These are phyloP conservation scores for Pseudocercospora ulei DNA, from an alignment of 2,329 filamentous ascomycete species.

Conservation along the genomic window DNA sequence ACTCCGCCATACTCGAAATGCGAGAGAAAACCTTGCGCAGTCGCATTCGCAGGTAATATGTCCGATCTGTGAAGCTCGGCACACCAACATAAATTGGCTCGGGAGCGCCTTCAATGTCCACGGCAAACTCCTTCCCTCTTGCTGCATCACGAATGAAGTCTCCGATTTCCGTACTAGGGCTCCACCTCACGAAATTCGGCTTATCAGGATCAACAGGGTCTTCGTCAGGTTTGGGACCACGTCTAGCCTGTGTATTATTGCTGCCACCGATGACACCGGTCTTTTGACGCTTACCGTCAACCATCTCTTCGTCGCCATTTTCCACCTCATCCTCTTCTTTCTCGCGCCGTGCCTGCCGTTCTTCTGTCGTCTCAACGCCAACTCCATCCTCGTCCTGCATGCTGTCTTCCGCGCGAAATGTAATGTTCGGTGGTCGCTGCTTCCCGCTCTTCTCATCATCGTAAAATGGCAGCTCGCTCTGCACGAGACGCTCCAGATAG, in stretches of 20 bases:
- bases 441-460: constrained; percentile 47
- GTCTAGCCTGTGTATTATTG: constrained; percentile 26
- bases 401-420: constrained; percentile 70
- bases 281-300: constrained; percentile 43
- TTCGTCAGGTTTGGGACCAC: constrained; percentile 38
- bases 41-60: constrained; percentile 71
- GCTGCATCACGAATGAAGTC: constrained; percentile 90
- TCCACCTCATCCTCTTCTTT: constrained; percentile 32
- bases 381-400: constrained; percentile 47
- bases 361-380: constrained; percentile 12
- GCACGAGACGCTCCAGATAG: constrained; percentile 79
- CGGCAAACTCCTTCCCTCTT: constrained; percentile 70
- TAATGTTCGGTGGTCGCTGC: constrained; percentile 61
- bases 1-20: constrained; percentile 58
- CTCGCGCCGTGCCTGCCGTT: constrained; percentile 21
- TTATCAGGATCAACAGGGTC: constrained; percentile 35
- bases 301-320: constrained; percentile 42
- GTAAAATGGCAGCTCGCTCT: constrained; percentile 67
- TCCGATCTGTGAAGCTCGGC: constrained; percentile 81
- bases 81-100: constrained; percentile 67
- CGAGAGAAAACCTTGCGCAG: constrained; percentile 60
- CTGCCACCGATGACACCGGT: constrained; percentile 37
- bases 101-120: constrained; percentile 64
- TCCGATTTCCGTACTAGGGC: constrained; percentile 75
- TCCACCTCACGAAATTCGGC: constrained; percentile 74